phyloP scores from a whole-genome alignment of 2,329 filamentous ascomycete species.

The Aspergillus ruber region DNA sequence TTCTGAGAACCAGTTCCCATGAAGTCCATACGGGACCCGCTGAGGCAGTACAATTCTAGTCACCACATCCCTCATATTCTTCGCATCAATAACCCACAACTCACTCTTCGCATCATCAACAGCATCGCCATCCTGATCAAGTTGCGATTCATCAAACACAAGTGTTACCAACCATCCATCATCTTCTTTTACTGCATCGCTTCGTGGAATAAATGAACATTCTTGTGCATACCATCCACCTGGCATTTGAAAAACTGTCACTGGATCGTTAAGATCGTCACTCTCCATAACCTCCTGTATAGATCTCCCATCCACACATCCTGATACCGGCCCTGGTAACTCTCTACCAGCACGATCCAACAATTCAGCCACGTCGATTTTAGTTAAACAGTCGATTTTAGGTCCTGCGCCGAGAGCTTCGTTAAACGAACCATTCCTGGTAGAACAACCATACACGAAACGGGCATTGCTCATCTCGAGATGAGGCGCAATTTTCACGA shows the following conservation, averaged over 20 bases:
- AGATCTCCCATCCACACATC: constrained; percentile 55
- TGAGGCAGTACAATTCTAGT: constrained; percentile 56
- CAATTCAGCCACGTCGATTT: constrained; percentile 3
- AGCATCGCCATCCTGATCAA: constrained; percentile 47
- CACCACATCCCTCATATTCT: constrained; percentile 51
- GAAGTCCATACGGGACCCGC: constrained; percentile 63
- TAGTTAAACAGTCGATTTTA: constrained; percentile 8
- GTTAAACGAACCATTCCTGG: constrained; percentile 19
- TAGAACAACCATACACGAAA: constrained; percentile 64
- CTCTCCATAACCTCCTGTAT: constrained; percentile 48
- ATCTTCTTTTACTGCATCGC: constrained; percentile 46
- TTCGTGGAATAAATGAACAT: constrained; percentile 55
- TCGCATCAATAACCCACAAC: constrained; percentile 63
- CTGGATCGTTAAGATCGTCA: constrained; percentile 46
- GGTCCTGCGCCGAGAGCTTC: background rate
- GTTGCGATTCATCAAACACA: constrained; percentile 62
- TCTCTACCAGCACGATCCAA: constrained; percentile 45
- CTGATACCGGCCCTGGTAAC: constrained; percentile 47
- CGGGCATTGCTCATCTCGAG: constrained; percentile 52
- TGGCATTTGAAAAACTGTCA: constrained; percentile 58
- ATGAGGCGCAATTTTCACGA: constrained; percentile 53
- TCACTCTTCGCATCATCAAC: constrained; percentile 47
- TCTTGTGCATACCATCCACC: constrained; percentile 60
- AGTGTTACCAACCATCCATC: constrained; percentile 63
- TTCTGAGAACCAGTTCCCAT: constrained; percentile 56